A percentile compares a stretch with the other conserved stretches of the same genome.
These are phyloP conservation scores for Thuidium tamariscinum DNA, from an alignment of 225 moss, liverwort and hornwort species.

Conservation along the genomic window DNA sequence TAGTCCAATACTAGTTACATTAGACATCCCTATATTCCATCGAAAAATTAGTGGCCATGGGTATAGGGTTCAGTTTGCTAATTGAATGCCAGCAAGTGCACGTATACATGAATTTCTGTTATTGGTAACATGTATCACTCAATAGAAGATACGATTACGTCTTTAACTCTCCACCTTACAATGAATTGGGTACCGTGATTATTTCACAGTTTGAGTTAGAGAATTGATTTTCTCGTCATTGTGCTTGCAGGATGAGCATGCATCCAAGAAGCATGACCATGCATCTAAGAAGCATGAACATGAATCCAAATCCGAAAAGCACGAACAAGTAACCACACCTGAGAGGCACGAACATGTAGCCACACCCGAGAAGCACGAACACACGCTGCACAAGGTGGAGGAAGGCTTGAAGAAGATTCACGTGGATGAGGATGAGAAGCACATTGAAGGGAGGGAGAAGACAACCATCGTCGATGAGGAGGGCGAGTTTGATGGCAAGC, in stretches of 20 bases:
- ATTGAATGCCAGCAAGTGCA: background rate
- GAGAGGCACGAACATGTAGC: background rate
- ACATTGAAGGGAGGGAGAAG: slow-evolving; percentile 26
- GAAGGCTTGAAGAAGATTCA: slow-evolving; percentile 20
- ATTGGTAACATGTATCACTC: background rate
- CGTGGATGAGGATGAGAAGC: slow-evolving; percentile 16
- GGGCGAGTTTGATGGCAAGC: slow-evolving; percentile 5
- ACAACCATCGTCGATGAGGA: slow-evolving; percentile 1
- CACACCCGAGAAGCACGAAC: background rate
- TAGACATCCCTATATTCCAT: background rate
- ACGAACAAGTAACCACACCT: background rate
- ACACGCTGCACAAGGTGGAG: slow-evolving; percentile 14
- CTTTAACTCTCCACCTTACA: background rate
- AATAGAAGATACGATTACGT: background rate
- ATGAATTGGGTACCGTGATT: background rate
- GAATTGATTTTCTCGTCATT: background rate
- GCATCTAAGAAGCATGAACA: background rate
- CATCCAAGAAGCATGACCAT: background rate
- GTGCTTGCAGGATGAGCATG: background rate
- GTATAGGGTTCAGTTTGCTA: background rate
- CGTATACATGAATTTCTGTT: background rate
- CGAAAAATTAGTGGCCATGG: background rate
- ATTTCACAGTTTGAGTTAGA: background rate
- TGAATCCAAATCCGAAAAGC: background rate
- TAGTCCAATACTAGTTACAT: background rate